Evolutionary conservation across 2,329 filamentous ascomycete species (phyloP), one percentile per base, ranked within the genome.

Genomic region (Fusarium sp.): DNA sequence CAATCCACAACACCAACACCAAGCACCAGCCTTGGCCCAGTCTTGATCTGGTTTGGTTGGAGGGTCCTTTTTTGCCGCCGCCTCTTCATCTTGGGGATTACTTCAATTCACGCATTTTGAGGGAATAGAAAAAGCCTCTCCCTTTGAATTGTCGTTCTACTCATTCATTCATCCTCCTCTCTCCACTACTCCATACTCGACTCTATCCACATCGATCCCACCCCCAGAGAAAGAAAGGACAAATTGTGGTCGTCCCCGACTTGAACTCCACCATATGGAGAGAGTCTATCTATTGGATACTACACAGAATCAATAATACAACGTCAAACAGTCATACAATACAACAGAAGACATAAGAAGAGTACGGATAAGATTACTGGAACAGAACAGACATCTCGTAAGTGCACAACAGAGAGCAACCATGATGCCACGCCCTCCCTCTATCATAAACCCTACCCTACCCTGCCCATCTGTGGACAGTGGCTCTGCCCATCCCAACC

Each of bases 391-490:
- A 30, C 32, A 33, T 48, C 53, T 62, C 42, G 64, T 67, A 67
- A 67, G 64, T 67, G 64, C 64, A 64, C 62, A 55, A 18, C 23
- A 46, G n/a, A 38, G 33, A 27, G 57, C 53, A 48, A 70, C 52
- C 56, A 71, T 67, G 69, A 69, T 71, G 64, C 59, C 68, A 71
- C 64, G 20, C 45, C 48, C 32, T 38, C 68, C 54, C 53, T 60
- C 55, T 40, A 38, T 26, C 33, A n/a, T 40, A 15, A 60, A 61
- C 56, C 42, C 42, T 67, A 65, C 64, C 64, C 64, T 67, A 60
- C 62, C 63, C 61, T 67, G 52, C 30, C 44, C 44, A 46, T 45
- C 42, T 45, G 42, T 45, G 30, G 30, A 30, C 30, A 30, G 7
- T 30, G 23, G 42, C 23, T 45, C 42, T 45, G 26, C 26, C 26